Evolutionary conservation across 2,329 filamentous ascomycete species (phyloP), one percentile per base, ranked within the genome.

Genomic region (Ampelomyces quisqualis): DNA sequence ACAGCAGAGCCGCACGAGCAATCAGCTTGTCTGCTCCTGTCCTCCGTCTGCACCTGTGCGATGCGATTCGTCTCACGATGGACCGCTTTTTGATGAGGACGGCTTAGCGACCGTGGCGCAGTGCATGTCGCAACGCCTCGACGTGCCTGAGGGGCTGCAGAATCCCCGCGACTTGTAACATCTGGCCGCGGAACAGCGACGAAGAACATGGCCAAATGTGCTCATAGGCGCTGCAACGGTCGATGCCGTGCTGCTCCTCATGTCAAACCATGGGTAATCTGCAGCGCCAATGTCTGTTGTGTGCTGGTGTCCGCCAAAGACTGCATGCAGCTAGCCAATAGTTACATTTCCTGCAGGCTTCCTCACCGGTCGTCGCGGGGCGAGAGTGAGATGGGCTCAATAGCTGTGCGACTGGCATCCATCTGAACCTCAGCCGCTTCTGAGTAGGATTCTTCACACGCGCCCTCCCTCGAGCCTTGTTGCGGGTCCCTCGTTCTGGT

Each of bases 351-450:
- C 43, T 45, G 40, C 51, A 49, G 49, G 44, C 27, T 41, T 51
- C 43, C 58, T 67, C 52, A 68, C 65, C 65, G 65, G 65, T 65
- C 50, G 37, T 55, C 51, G 64, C 58, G 62, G 64, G 61, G 62
- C 50, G 52, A 19, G 45, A 44, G 52, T 64, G 48, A 59, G 55
- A 54, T 57, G 58, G 43, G 47, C 52, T 45, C 51, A 44, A 51
- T 49, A 49, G 51, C 49, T 49, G 51, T 49, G 30, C 45, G 43
- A 52, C 45, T 47, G 45, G 40, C 51, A 40, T 43, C 53, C 49
- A 48, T 57, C 52, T 47, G 49, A 51, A 52, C 47, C 45, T 60
- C 62, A 61, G 55, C 58, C 53, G 54, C 52, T 38, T 30, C 39
- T 11, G 51, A 50, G 45, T 47, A 49, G 51, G 43, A 28, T 47